Evolutionary conservation across 1,139 yeast genomes (phyloP), one percentile per base, ranked within the genome.

Genomic region (Meyerozyma carpophila): DNA sequence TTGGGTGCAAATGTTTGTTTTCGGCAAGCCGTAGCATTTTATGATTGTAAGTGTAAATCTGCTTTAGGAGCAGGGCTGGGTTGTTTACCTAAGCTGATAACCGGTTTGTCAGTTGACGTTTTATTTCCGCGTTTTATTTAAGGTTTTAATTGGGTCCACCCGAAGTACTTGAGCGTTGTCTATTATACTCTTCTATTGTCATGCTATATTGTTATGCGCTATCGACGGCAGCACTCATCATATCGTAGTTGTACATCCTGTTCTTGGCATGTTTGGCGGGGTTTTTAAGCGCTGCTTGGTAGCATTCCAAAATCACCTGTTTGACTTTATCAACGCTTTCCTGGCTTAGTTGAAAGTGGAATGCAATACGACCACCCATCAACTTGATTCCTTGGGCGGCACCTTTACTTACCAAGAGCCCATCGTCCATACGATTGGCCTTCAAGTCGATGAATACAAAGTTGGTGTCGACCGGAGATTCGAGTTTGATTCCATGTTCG

Each of bases 381-480:
- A 87, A 66, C 54, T 78, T 83, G 50, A 91, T 74, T 40, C 81
- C 79, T 54, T 82, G 70, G 55, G 84, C 79, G 45, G 67, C 62
- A 52, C 84, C 89, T 51, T 79, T 73, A 50, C 73, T 71, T 29
- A 69, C 72, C 48, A 88, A 68, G 40, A 73, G 68, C 26, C 67
- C 75, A 14, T 83, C 80, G 58, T 84, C 78, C 63, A 89, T 77
- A 42, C 73, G 76, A 53, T 80, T 79, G 37, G 70, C 70, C 52
- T 69, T 73, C 42, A 80, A 63, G 60, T 91, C 95, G 45, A 90
- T 60, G 60, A 89, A 90, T 28, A 90, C 91, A 64, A 91, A 88
- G 62, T 84, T 90, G 9, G 97, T 88, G 53, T 91, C 84, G 5
- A 82, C 90, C 1, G 97, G 97, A 25, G 81, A 74, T 56, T 79